Percentiles rank a stretch among this genome's conserved stretches.
phyloP scores from a whole-genome alignment of 2,329 filamentous ascomycete genomes.

The Sclerotinia sclerotiorum region DNA sequence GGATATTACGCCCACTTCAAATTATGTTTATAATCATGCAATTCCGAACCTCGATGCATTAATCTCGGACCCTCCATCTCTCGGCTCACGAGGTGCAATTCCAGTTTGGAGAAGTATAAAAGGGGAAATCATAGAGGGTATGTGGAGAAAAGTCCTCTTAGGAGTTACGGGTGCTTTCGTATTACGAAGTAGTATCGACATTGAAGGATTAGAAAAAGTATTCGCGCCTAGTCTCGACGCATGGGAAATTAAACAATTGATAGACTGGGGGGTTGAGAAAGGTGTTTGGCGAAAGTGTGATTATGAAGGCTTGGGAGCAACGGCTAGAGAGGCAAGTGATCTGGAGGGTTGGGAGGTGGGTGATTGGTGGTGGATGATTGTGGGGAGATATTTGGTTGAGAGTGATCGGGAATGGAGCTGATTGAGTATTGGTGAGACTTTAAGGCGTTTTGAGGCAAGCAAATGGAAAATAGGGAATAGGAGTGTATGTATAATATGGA shows the following conservation, averaged over 20 bases:
- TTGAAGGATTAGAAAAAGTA: conserved; percentile 53
- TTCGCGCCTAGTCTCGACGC: conserved; percentile 59
- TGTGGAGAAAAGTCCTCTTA: conserved; percentile 65
- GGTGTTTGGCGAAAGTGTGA: conserved; percentile 39
- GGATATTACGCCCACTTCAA: conserved; percentile 55
- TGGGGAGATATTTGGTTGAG: conserved; percentile 40
- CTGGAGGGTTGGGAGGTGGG: conserved; percentile 45
- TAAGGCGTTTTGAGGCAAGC: background rate
- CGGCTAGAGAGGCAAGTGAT: conserved; percentile 37
- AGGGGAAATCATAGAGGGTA: conserved; percentile 54
- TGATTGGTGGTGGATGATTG: conserved; percentile 69
- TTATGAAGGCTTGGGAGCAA: conserved; percentile 5
- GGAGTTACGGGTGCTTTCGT: conserved; percentile 63
- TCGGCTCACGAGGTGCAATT: conserved; percentile 48
- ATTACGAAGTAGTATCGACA: conserved; percentile 58
- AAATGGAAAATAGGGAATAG: background rate
- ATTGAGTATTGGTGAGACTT: background rate
- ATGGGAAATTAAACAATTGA: conserved; percentile 60
- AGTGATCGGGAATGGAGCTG: background rate
- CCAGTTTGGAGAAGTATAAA: conserved; percentile 75
- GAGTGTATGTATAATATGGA: background rate
- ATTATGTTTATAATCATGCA: conserved; percentile 57
- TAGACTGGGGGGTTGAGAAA: conserved; percentile 57
- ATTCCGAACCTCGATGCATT: conserved; percentile 45
- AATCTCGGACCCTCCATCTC: conserved; percentile 44